Base-by-base conservation (phyloP, 495 filamentous ascomycete genomes). In the Apiosordaria backusii region DNA sequence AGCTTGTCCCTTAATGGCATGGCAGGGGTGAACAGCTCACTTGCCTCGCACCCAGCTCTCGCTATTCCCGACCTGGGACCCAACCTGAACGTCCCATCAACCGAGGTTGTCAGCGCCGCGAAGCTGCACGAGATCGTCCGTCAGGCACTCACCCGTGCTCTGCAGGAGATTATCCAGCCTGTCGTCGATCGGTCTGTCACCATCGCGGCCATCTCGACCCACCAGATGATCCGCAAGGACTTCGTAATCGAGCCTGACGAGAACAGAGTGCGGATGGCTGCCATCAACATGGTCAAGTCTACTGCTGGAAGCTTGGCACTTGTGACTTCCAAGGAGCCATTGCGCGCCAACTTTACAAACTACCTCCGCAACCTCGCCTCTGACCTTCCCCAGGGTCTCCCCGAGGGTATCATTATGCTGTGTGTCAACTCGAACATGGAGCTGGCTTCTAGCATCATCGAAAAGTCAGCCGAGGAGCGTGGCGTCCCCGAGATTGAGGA, bases 381-480 rank as follows among this genome's bases (percentile, higher is more conserved):
- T 65, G 92, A 96, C 29, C 74, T 87, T 4, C 80, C 81, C 13
- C 87, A 87, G 25, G 89, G 90, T 67, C 80, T 92, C 23, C 90
- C 93, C 1, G 96, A 99, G 74, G 93, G 93, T 21, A 86, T 87
- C 24, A 93, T 98, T 63, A 83, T 97, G 65, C 96, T 98, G 90
- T 97, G 96, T 75, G 93, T 98, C 66, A 98, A 98, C 73, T 95
- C 97, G 64, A 99, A 99, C 76, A 83, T 98, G 27, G 95, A 99
- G 68, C 85, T 90, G 59, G 92, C 95, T 54, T 98, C 95, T 72
- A 89, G 85, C 61, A 89, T 96, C 65, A 92, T 99, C 26, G 95
- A 98, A 76, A 90, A 92, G 71, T 92, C 92, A 40, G 96, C 95
- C 10, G 94, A 97, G 74, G 90, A 95, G 69, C 92, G 92, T 62